These are phyloP conservation scores for Ogataea chonburiensis DNA, from an alignment of 805 yeast species.

Conservation along the genomic window DNA sequence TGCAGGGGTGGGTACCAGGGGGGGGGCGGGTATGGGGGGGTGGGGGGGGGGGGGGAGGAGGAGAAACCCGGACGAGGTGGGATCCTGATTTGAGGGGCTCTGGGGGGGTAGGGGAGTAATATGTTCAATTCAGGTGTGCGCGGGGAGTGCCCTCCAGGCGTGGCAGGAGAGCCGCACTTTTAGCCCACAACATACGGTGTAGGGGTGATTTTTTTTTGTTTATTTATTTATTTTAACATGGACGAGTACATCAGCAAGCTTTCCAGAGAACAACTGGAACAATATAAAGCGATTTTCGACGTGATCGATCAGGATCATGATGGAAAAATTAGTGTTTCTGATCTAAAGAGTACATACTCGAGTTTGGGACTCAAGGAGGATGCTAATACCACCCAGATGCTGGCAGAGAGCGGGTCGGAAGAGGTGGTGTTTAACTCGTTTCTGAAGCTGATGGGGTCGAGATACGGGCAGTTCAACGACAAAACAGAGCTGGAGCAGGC, in stretches of 20 bases:
- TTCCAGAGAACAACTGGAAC: conserved; percentile 61
- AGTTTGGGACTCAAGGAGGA: conserved; percentile 47
- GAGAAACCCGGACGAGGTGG: too few relatives aligned
- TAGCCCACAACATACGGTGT: too few relatives aligned
- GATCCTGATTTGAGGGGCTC: too few relatives aligned
- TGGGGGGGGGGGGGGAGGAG: too few relatives aligned
- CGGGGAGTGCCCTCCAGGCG: too few relatives aligned
- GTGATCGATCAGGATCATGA: conserved; percentile 82
- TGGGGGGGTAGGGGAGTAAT: too few relatives aligned
- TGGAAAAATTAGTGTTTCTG: conserved; percentile 55
- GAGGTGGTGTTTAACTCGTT: conserved; percentile 64
- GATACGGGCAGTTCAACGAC: conserved; percentile 49
- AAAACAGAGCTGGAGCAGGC: conserved; percentile 57
- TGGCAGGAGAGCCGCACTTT: too few relatives aligned
- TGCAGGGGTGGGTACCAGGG: too few relatives aligned
- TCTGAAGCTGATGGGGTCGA: conserved; percentile 58
- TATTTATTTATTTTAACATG: conserved; percentile 1
- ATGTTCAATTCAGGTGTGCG: too few relatives aligned
- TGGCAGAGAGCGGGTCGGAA: conserved; percentile 29
- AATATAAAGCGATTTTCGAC: conserved; percentile 71
- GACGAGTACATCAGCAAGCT: conserved; percentile 35
- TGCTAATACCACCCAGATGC: conserved; percentile 49
- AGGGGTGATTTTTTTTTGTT: conserved; percentile 4
- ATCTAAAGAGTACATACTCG: conserved; percentile 52
- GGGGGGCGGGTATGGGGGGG: too few relatives aligned